Base-by-base conservation (phyloP, 257 asterid species). In the Ballota nigra region DNA sequence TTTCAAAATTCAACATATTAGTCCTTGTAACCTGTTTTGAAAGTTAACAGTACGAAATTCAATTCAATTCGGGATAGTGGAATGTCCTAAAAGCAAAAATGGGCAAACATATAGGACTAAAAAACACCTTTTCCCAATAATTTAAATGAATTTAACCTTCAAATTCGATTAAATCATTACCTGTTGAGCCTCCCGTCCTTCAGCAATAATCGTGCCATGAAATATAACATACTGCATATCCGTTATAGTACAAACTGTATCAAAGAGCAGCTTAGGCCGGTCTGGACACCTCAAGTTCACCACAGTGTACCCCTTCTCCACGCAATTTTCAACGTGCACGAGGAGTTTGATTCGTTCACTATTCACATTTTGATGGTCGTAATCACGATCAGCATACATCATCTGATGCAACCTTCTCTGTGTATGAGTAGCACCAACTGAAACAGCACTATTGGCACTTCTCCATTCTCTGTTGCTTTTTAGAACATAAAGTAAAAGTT, bases 351-450 rank as follows among this genome's bases (percentile, higher is more conserved):
- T 65, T 60, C 68, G 78, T 16, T 76, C 81, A 29, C 60, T 24
- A 2, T 52, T 75, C 36, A 51, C 49, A 16, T 65, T 55, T 1
- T 75, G 81, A 8, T 64, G 59, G 52, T 88, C 96, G 12, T 82
- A 88, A 36, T 86, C 96, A 22, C 90, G 83, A 74, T 86, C 90
- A 20, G 88, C 95, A 28, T 93, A 90, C 97, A 93, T 86, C 79
- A 93, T 81, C 49, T 93, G 98, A 53, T 93, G 98, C 74, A 90
- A 63, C 80, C 98, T 86, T 81, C 98, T 77, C 75, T 85, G 89
- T 0, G 74, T 83, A 61, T 90, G 95, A 13, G 92, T 89, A 1
- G 94, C 84, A 4, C 90, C 96, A 3, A 81, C 82, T 0, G 97
- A 85, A 49, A 92, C 90, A 7, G 87, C 92, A 12, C 89, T 87